phyloP scores from a whole-genome alignment of 116 monocot species.

The Iris pallida region DNA sequence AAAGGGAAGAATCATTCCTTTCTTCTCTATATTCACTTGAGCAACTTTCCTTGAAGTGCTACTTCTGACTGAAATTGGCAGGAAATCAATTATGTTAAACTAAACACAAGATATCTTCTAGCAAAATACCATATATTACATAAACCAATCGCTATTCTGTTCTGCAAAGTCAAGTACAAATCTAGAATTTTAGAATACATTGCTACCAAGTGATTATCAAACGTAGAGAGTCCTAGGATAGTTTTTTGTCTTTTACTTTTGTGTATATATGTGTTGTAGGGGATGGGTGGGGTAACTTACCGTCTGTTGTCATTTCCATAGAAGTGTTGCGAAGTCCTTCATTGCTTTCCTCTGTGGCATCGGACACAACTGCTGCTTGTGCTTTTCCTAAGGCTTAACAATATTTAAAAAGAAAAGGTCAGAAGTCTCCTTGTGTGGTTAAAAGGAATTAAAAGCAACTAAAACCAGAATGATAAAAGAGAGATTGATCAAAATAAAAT shows the following conservation, averaged over 20 bases:
- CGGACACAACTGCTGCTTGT: slow-evolving; percentile 27
- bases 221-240: too few relatives aligned
- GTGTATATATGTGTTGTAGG: too few relatives aligned
- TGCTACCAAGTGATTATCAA: too few relatives aligned
- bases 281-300: neutral
- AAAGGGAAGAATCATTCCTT: too few relatives aligned
- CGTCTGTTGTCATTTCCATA: neutral
- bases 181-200: too few relatives aligned
- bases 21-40: neutral
- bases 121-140: too few relatives aligned
- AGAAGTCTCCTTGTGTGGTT: neutral
- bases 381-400: slow-evolving; percentile 37
- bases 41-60: neutral
- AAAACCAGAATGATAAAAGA: neutral
- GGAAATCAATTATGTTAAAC: too few relatives aligned
- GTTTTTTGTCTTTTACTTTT: too few relatives aligned
- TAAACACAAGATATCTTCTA: too few relatives aligned
- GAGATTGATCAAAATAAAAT: neutral
- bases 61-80: too few relatives aligned
- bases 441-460: neutral
- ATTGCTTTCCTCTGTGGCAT: slow-evolving; percentile 12
- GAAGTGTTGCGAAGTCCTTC: neutral
- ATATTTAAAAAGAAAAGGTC: neutral
- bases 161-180: too few relatives aligned
- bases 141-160: too few relatives aligned